Conservation (phyloP, 345 rosid species). For the Hypericum perforatum region DNA sequence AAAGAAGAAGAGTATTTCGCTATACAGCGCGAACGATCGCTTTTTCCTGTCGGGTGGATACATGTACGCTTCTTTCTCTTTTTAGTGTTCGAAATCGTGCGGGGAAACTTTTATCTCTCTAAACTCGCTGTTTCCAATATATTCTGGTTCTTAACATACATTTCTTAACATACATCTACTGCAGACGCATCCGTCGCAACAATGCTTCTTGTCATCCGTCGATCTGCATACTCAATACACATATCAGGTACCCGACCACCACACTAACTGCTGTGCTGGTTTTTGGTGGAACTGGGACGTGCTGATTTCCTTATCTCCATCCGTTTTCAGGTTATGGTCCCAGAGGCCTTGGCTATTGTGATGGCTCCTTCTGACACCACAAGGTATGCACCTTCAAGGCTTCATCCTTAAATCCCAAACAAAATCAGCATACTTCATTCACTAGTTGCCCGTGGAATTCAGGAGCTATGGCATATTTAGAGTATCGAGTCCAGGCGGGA, state of each 20-base stretch:
- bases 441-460: conserved; percentile 7
- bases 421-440: background rate
- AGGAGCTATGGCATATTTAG: conserved; percentile 70
- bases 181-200: conserved; percentile 95
- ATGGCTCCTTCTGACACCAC: conserved; percentile 84
- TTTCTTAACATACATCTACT: conserved; percentile 12
- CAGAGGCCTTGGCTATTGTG: conserved; percentile 86
- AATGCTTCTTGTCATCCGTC: conserved; percentile 85
- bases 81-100: background rate
- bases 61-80: conserved; percentile 40
- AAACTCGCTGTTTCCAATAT: background rate
- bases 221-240: conserved; percentile 92
- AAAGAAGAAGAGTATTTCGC: conserved; percentile 78
- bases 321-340: conserved; percentile 58
- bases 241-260: conserved; percentile 37
- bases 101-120: conserved; percentile 1
- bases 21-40: conserved; percentile 65
- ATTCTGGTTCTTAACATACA: background rate
- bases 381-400: conserved; percentile 30
- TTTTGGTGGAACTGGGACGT: background rate
- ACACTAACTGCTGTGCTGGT: background rate
- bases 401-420: background rate
- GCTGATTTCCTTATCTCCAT: background rate
- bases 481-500: conserved; percentile 66
- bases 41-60: conserved; percentile 82